Base-by-base conservation (phyloP, 805 yeast species). In the Lachancea cidri region DNA sequence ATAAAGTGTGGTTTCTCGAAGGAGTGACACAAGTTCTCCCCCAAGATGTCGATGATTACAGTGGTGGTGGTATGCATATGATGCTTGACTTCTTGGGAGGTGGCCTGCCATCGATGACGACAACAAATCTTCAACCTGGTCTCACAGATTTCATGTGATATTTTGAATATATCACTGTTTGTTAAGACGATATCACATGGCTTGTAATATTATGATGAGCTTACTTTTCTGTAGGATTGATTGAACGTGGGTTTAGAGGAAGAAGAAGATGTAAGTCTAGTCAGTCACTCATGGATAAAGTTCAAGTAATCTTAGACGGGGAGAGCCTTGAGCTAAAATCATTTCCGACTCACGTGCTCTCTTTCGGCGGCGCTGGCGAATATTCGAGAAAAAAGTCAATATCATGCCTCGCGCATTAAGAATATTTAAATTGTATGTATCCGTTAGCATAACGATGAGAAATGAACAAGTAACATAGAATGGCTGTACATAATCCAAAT, bases 401-500 rank as follows among this genome's bases (percentile, higher is more conserved):
- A 22, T 11, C 9, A 11, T 11, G 27, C 7, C 27, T 22, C 27
- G 27, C 27, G 27, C 9, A 7, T 22, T 24, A 17, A n/a, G 22
- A 17, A 5, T 22, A 33, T 38, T 9, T 38, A 38, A 31, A 38
- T 22, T 18, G 15, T 18, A 14, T 35, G 30, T 13, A 5, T 4
- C 19, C 7, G 37, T 7, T 35, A 16, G 13, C 13, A 14, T n/a
- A 20, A 13, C 7, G n/a, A 32, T 15, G 17, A 9, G 20, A 7
- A 32, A 17, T 7, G 17, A 6, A 14, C 18, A 31, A 50, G 7
- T n/a, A 15, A 32, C 18, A 32, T 42, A 48, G 50, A 29, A 91
- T 91, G 97, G 97, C 86, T 31, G 89, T 93, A 24, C 83, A 87
- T 67, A 93, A 91, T 73, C 98, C 98, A 30, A 93, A 93, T 66